These are phyloP conservation scores for Sabuloglossum arenarium DNA, from an alignment of 495 filamentous ascomycete genomes.

Conservation along the genomic window DNA sequence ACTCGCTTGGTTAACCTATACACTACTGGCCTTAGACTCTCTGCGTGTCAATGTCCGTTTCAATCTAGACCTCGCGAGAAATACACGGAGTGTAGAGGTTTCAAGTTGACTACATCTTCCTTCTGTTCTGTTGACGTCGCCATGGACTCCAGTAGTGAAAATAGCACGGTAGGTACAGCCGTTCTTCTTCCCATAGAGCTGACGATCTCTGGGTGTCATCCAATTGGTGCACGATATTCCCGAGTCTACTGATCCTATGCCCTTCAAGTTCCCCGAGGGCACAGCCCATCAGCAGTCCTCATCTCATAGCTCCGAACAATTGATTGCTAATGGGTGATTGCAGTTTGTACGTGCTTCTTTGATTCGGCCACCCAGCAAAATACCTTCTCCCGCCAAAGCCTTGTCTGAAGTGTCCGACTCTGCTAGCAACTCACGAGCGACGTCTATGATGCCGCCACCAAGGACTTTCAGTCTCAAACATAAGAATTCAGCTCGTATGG, in stretches of 20 bases:
- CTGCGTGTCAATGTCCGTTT: neutral
- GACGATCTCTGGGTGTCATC: neutral
- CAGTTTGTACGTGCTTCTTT: conserved; percentile 1
- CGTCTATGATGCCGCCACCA: conserved; percentile 27
- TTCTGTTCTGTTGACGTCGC: neutral
- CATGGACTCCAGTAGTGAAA: neutral
- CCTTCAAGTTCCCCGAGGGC: no score
- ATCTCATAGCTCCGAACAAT: conserved; percentile 9
- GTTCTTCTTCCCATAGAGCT: neutral
- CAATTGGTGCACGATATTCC: neutral
- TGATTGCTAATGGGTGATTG: neutral
- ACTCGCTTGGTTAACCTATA: neutral
- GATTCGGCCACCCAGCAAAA: conserved; percentile 15
- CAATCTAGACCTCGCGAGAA: neutral
- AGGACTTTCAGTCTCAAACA: conserved; percentile 16
- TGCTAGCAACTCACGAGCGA: conserved; percentile 43
- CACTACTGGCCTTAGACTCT: neutral
- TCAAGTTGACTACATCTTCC: neutral
- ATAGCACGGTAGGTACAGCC: neutral
- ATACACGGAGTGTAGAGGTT: neutral
- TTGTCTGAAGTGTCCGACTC: conserved; percentile 41
- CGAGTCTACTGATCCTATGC: neutral
- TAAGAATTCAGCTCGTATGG: conserved; percentile 13
- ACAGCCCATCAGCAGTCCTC: neutral
- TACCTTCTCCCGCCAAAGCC: conserved; percentile 14